Evolutionary conservation across 306 rosid species (phyloP), one percentile per base, ranked within the genome.

Genomic region (Myrica gale): DNA sequence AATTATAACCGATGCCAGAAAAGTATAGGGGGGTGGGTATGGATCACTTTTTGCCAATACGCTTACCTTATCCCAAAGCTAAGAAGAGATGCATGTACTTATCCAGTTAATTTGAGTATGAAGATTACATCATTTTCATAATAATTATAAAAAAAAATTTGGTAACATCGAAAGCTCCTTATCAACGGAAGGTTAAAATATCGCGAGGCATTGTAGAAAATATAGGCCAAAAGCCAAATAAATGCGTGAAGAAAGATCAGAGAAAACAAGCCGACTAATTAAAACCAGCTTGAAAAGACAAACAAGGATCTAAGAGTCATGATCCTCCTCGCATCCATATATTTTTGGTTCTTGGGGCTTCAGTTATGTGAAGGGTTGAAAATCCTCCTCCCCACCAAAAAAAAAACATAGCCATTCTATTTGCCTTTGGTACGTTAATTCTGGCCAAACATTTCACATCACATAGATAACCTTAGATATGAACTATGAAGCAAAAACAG

Each of bases 371-470:
- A 61, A 23, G 68, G 68, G 32, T 32, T 61, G 44, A 37, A 61
- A 61, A 20, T 53, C 57, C 19, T 37, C 44, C 42, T 13, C 7
- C 17, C 8, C 5, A 15, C 19, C 45, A 37, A 8, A 1, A 32
- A 0, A 13, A 62, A 62, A 68, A 70, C 11, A 72, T 71, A 86
- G 71, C 84, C 81, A 82, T 80, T 84, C 89, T 86, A 85, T 82
- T 92, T 81, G 89, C 26, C 10, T 32, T 2, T 21, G 78, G 71
- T 78, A 77, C 82, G 55, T 79, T 84, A 84, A 81, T 71, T 65
- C 19, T 46, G 42, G 11, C 76, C 68, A 73, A 74, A 79, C 45
- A 44, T 53, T 7, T 11, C 39, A 11, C 60, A 32, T 47, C 42
- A 17, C 45, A 39, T 44, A 15, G 58, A 69, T 60, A 76, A 74